Conservation (phyloP, 2,329 filamentous ascomycete species). For the Didymella keratinophila region DNA sequence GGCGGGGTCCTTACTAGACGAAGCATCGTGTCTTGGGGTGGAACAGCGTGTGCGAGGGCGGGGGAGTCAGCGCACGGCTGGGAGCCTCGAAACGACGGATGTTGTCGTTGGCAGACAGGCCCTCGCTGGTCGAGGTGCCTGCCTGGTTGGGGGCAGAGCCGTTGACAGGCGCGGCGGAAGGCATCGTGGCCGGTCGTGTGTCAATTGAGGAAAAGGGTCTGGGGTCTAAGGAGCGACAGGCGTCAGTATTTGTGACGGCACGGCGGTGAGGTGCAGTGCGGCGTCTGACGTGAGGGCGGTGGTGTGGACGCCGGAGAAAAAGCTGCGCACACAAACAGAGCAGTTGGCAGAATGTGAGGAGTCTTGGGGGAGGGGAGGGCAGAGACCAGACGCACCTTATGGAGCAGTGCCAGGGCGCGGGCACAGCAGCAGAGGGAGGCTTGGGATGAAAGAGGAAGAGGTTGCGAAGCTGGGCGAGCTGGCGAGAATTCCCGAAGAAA, state of each 20-base stretch:
- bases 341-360: constrained; percentile 21
- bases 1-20: constrained; percentile 74
- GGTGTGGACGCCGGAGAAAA: constrained; percentile 31
- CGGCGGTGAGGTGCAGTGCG: constrained; percentile 5
- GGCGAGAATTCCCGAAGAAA: constrained; percentile 38
- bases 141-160: constrained; percentile 43
- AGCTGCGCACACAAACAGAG: constrained; percentile 24
- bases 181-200: constrained; percentile 52
- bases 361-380: constrained; percentile 14
- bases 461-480: constrained; percentile 34
- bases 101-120: constrained; percentile 90
- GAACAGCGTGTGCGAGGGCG: constrained; percentile 89
- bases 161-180: constrained; percentile 51
- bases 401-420: constrained; percentile 30
- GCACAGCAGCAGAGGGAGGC: constrained; percentile 27
- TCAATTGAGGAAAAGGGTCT: constrained; percentile 25
- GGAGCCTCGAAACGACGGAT: constrained; percentile 95
- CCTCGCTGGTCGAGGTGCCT: constrained; percentile 39
- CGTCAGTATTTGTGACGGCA: constrained; percentile 27
- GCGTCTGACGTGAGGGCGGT: constrained; percentile 39
- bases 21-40: constrained; percentile 99
- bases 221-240: constrained; percentile 17
- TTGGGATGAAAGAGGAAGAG: constrained; percentile 38
- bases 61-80: constrained; percentile 89
- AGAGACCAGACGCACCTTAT: constrained; percentile 38